Evolutionary conservation across 805 yeast genomes (phyloP), one percentile per base, ranked within the genome.

Genomic region (Myxozyma mucilagina): DNA sequence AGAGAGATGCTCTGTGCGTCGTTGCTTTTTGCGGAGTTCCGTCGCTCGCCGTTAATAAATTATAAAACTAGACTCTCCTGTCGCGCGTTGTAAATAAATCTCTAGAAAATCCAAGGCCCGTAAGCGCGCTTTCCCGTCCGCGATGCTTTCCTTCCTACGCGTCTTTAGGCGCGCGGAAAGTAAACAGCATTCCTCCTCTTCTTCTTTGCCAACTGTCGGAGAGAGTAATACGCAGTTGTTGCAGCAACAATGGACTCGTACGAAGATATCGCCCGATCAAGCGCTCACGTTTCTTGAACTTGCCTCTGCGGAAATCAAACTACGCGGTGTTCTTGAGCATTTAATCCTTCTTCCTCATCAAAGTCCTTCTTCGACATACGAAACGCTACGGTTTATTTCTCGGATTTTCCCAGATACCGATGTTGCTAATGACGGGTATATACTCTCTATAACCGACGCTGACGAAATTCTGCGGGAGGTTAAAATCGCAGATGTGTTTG

Each of bases 291-390:
- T 87, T 32, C 80, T 90, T 42, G 94, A 88, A 72, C 69, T 79
- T 31, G 82, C 90, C 47, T 89, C 97, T 0, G 82, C 82, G 4
- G 91, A 87, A 62, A 73, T 91, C 64, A 90, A 90, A 70, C 76
- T 76, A 9, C 79, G 85, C 59, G 94, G 92, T 24, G 76, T 88
- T 1, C 83, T 85, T 68, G 82, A 89, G 0, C 96, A 96, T 6
- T 85, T 85, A 57, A 72, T 91, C 1, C 78, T 90, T 67, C 78
- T 91, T 41, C 94, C 97, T 0, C 89, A 87, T 74, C 75, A 96
- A 56, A 87, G 92, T 0, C 84, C 84, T 62, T 82, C 84, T 57
- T 82, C 83, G 32, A 45, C 60, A 69, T 75, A 77, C 45, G 84
- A 82, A 50, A 76, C 90, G 32, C 80, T 86, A 53, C 71, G 73